Evolutionary conservation across 805 yeast species (phyloP).

Genomic region (Geotrichum ghanense): DNA sequence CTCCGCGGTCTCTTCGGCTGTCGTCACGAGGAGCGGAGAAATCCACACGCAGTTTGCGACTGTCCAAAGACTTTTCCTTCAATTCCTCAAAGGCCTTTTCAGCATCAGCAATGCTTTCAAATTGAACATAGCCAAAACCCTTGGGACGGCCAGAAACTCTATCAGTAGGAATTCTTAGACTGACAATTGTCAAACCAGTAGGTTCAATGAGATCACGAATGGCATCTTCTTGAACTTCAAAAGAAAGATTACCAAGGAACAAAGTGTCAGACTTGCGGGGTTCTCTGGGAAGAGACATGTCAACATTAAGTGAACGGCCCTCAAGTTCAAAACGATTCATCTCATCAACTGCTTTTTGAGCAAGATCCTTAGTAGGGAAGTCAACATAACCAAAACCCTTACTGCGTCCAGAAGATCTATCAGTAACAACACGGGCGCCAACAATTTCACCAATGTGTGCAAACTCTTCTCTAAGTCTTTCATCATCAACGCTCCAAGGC

Average conservation of each 20-base stretch:
- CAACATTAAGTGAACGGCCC: conserved; percentile 92
- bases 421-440: conserved; percentile 86
- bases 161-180: conserved; percentile 93
- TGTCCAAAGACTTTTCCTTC: conserved; percentile 81
- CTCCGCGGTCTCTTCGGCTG: conserved; percentile 27
- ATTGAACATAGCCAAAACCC: conserved; percentile 98
- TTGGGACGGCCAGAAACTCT: conserved; percentile 98
- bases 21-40: conserved; percentile 82
- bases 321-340: conserved; percentile 91
- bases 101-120: conserved; percentile 77
- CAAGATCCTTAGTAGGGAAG: conserved; percentile 62
- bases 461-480: conserved; percentile 81
- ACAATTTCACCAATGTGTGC: conserved; percentile 66
- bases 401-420: conserved; percentile 84
- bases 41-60: conserved; percentile 91
- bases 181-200: conserved; percentile 64
- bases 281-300: conserved; percentile 67
- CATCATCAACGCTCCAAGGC: conserved; percentile 95
- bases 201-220: conserved; percentile 63
- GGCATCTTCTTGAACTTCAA: conserved; percentile 74
- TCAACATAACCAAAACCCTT: conserved; percentile 95
- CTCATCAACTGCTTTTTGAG: conserved; percentile 76
- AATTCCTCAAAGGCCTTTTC: conserved; percentile 74
- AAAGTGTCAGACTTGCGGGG: conserved; percentile 79
- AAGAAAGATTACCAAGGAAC: conserved; percentile 92